Base-by-base conservation (phyloP, 1,284 basidiomycete species). In the Cystobasidium sp. region DNA sequence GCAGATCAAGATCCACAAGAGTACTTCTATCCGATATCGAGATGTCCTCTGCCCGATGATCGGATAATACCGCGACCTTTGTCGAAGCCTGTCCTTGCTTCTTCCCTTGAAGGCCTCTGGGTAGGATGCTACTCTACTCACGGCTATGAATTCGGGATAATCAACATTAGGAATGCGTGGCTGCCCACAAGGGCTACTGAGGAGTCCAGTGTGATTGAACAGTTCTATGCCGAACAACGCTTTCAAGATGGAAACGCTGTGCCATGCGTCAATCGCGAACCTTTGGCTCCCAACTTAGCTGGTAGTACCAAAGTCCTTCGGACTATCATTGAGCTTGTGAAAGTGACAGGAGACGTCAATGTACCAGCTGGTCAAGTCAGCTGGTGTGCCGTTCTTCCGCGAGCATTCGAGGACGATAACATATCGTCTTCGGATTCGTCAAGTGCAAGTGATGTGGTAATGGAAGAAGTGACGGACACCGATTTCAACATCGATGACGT, bases 331-430 rank as follows among this genome's bases (percentile, higher is more conserved):
- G 72, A 74, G 46, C 44, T 68, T 20, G 51, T 74, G 58, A 75
- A 75, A 64, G 39, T 70, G 18, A 75, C 74, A 39, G 74, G 74
- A 39, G 74, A 75, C 49, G 47, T 75, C 6, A 75, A 75, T 58
- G 74, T 75, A 3, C 74, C 74, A 31, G 61, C 63, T 41, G 74
- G 74, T 14, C 67, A 75, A 47, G 68, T 75, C 14, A 64, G 49
- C 43, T 75, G 74, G 74, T 44, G 59, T 24, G 74, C 68, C 44
- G 51, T 75, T 2, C 68, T 75, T 6, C 72, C 72, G 24, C 47
- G 56, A 18, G 37, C 56, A 16, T 58, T 44, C 12, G 52, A 47
- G 24, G 43, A 64, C 3, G 52, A 43, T 22, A 6, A 46, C 7
- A 56, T 52, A 0, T 55, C 66, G 1, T 20, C 52, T 24, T 39